These are phyloP conservation scores for Chiua sp. DNA, from an alignment of 1,284 basidiomycete genomes.

Conservation along the genomic window DNA sequence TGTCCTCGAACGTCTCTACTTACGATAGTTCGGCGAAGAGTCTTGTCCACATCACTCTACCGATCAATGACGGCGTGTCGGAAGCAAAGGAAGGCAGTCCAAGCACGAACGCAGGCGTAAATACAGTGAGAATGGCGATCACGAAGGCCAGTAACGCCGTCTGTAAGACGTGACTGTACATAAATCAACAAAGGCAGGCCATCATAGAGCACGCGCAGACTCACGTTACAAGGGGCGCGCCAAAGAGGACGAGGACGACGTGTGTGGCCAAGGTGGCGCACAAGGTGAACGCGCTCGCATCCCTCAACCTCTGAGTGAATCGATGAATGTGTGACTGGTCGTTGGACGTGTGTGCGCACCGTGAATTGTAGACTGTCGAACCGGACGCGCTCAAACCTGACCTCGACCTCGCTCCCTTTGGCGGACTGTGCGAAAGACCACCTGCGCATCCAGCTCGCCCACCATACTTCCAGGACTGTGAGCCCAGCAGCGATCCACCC, in stretches of 20 bases:
- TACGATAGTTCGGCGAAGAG: slow-evolving; percentile 83
- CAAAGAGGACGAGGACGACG: slow-evolving; percentile 66
- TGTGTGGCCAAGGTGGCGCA: slow-evolving; percentile 54
- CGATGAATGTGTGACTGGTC: slow-evolving; percentile 8
- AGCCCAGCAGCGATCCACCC: slow-evolving; percentile 65
- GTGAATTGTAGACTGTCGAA: slow-evolving; percentile 28
- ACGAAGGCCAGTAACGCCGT: slow-evolving; percentile 76
- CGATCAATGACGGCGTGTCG: slow-evolving; percentile 48
- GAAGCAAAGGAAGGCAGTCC: slow-evolving; percentile 60
- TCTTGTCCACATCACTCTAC: slow-evolving; percentile 69
- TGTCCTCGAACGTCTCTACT: slow-evolving; percentile 40
- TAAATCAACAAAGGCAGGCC: slow-evolving; percentile 14
- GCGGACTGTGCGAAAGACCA: slow-evolving; percentile 52
- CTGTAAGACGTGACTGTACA: slow-evolving; percentile 51
- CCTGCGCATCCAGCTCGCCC: slow-evolving; percentile 66
- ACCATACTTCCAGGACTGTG: slow-evolving; percentile 69
- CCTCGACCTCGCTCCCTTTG: slow-evolving; percentile 40
- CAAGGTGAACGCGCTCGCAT: slow-evolving; percentile 61
- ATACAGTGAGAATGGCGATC: slow-evolving; percentile 69
- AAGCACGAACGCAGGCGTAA: slow-evolving; percentile 74
- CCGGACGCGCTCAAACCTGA: slow-evolving; percentile 45
- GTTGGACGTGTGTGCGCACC: slow-evolving; percentile 40
- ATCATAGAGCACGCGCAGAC: slow-evolving; percentile 25
- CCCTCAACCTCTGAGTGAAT: slow-evolving; percentile 37
- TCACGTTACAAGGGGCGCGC: slow-evolving; percentile 72